Conservation (phyloP, 306 rosid genomes). For the Astragalus glycyphyllos region DNA sequence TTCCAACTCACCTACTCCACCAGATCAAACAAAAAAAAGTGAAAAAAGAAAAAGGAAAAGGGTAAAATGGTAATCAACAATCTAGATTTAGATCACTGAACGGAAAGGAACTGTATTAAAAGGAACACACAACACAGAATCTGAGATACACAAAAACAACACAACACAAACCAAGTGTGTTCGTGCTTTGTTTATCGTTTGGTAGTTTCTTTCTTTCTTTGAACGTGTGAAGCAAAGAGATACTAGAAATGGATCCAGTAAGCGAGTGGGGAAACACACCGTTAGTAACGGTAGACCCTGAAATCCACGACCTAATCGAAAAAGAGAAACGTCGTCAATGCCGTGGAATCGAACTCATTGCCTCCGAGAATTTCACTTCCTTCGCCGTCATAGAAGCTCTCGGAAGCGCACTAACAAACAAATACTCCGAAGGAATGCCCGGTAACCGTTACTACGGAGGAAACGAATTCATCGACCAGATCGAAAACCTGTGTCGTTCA, state of each 20-base stretch:
- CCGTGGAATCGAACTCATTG: slow-evolving; percentile 92
- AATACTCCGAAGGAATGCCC: slow-evolving; percentile 94
- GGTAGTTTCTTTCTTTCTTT: too few relatives aligned
- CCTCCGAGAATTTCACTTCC: slow-evolving; percentile 93
- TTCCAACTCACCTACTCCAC: background rate
- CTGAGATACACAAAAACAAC: background rate
- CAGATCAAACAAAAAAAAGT: background rate
- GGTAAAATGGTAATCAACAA: slow-evolving; percentile 24
- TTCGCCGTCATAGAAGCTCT: slow-evolving; percentile 95
- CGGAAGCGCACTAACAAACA: slow-evolving; percentile 87
- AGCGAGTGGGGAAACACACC: slow-evolving; percentile 77
- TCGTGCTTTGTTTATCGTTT: background rate
- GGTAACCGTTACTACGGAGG: slow-evolving; percentile 95
- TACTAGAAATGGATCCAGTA: slow-evolving; percentile 67
- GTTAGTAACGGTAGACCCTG: slow-evolving; percentile 67
- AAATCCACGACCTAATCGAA: slow-evolving; percentile 85
- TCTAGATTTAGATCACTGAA: background rate
- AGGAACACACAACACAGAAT: background rate
- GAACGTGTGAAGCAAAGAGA: background rate
- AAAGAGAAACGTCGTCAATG: slow-evolving; percentile 93
- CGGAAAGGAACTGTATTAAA: slow-evolving; percentile 1
- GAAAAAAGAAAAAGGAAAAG: background rate
- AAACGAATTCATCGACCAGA: slow-evolving; percentile 85
- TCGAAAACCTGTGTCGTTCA: slow-evolving; percentile 82
- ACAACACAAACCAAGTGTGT: background rate